Evolutionary conservation across 495 filamentous ascomycete species (phyloP).

Genomic region (Aspergillus heteromorphus): DNA sequence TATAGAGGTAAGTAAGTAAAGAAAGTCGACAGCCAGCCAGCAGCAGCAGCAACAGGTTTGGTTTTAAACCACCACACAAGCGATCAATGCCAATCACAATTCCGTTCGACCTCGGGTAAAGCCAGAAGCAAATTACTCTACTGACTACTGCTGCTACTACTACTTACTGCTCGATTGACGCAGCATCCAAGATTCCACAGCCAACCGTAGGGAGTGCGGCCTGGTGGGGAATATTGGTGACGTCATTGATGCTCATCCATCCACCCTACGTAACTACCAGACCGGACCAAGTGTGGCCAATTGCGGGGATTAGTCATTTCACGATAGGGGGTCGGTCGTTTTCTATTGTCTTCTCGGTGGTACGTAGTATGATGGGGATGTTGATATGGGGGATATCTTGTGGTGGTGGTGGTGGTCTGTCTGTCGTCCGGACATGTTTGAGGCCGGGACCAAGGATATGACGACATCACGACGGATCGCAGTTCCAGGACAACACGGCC

Average conservation of each 20-base stretch:
- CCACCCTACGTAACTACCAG: background rate
- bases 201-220: background rate
- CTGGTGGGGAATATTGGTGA: conserved; percentile 2
- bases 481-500: no score
- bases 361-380: no score
- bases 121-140: background rate
- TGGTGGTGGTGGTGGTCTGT: no score
- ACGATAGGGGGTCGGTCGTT: no score
- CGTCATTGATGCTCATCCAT: conserved; percentile 10
- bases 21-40: background rate
- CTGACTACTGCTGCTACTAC: no score
- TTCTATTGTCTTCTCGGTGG: no score
- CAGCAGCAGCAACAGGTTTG: background rate
- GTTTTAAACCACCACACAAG: background rate
- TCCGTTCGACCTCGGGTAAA: conserved; percentile 1
- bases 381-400: no score
- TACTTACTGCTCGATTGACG: no score
- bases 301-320: background rate
- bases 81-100: background rate
- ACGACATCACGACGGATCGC: no score
- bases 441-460: no score
- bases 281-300: background rate
- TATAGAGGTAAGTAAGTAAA: no score
- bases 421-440: no score
- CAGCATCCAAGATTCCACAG: background rate